Percentiles rank a stretch among this genome's conserved stretches.
Conservation (phyloP, 1,139 yeast species). For the Pneumocystis jirovecii region DNA sequence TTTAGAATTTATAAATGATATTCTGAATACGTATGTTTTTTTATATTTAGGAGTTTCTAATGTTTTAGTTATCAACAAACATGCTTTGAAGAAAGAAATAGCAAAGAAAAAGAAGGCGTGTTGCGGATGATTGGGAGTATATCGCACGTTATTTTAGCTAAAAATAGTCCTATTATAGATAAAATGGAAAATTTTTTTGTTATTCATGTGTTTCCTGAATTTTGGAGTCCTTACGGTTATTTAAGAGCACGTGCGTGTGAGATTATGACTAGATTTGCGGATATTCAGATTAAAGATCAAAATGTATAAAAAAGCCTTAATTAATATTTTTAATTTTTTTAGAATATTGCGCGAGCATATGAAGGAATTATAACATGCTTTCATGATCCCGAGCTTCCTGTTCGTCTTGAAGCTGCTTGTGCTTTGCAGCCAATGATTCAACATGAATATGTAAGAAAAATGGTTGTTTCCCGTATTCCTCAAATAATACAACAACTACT, state of each 20-base stretch:
- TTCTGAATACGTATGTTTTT: slow-evolving; percentile 19
- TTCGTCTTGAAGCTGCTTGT: slow-evolving; percentile 68
- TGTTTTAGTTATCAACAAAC: slow-evolving; percentile 25
- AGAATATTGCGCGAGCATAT: slow-evolving; percentile 39
- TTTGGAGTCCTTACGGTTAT: slow-evolving; percentile 51
- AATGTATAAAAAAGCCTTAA: slow-evolving; percentile 1
- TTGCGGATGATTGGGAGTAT: slow-evolving; percentile 65
- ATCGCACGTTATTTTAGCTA: slow-evolving; percentile 41
- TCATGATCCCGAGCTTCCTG: slow-evolving; percentile 46
- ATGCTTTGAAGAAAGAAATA: slow-evolving; percentile 39
- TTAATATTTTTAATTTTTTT: slow-evolving; percentile 16
- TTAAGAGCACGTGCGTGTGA: slow-evolving; percentile 77
- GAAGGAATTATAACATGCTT: slow-evolving; percentile 55
- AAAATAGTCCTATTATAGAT: slow-evolving; percentile 42
- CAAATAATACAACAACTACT: slow-evolving; percentile 72
- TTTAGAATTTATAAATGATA: slow-evolving; percentile 47
- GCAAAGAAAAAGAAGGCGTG: slow-evolving; percentile 66
- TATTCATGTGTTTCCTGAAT: slow-evolving; percentile 55
- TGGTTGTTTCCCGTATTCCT: slow-evolving; percentile 52
- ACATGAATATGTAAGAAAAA: slow-evolving; percentile 50
- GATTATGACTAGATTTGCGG: slow-evolving; percentile 55
- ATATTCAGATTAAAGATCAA: slow-evolving; percentile 36
- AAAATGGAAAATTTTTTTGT: slow-evolving; percentile 61
- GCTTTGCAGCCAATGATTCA: slow-evolving; percentile 69
- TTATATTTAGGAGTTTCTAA: not conserved